A percentile compares a stretch with the other conserved stretches of the same genome.
phyloP scores from a whole-genome alignment of 139 green algal genomes.

The Tetraselmis chui region DNA sequence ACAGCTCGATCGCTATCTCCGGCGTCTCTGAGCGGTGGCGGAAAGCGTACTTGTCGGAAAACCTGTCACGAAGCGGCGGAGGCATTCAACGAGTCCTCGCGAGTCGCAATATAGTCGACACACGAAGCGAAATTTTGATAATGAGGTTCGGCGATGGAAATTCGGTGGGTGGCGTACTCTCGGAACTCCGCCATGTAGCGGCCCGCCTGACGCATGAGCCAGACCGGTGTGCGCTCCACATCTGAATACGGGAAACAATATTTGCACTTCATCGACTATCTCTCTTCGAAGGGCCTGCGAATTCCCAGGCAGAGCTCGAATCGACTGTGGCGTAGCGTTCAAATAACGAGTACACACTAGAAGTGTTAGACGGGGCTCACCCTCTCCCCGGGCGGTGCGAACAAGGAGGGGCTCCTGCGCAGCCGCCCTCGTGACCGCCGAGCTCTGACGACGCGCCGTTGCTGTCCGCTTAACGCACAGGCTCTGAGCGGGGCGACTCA shows the following conservation, averaged over 20 bases:
- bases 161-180: no score
- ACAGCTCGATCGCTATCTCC: constrained; percentile 91
- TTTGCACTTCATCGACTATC: not conserved
- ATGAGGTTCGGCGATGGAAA: not conserved
- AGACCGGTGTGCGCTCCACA: constrained; percentile 92
- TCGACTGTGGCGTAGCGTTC: no score
- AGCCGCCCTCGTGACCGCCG: not conserved
- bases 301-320: no score
- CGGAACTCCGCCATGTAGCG: constrained; percentile 98
- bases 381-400: not conserved
- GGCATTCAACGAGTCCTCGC: not conserved
- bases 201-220: constrained; percentile 98
- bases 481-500: not conserved
- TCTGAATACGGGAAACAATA: constrained; percentile 40
- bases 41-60: constrained; percentile 88
- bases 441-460: not conserved
- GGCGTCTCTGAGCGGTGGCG: constrained; percentile 89
- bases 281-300: not conserved
- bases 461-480: not conserved
- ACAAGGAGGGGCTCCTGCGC: not conserved
- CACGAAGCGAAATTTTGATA: not conserved
- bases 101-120: not conserved
- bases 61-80: constrained; percentile 30
- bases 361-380: no score
- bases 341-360: no score